These are phyloP conservation scores for Tritrichomonas foetus DNA, from an alignment of 208 protist species.

Conservation along the genomic window DNA sequence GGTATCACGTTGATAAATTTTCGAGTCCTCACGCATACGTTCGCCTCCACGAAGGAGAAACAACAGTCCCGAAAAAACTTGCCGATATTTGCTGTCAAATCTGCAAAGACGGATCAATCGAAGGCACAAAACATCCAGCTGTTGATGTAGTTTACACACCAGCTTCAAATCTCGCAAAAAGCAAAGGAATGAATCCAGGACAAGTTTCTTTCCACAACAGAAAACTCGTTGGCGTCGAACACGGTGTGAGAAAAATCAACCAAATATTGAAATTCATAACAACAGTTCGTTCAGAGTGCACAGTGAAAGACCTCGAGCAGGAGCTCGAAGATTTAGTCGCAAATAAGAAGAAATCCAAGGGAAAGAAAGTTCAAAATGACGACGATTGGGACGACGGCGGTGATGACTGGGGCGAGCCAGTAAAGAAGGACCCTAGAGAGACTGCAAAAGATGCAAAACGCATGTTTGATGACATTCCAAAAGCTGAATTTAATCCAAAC, in stretches of 20 bases:
- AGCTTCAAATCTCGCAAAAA: neutral
- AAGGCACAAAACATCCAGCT: neutral
- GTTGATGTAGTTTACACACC: neutral
- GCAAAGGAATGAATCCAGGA: neutral
- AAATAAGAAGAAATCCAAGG: neutral
- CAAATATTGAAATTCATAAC: neutral
- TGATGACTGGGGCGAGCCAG: neutral
- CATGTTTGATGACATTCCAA: neutral
- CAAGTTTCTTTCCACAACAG: neutral
- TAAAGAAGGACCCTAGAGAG: neutral
- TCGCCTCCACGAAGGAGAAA: neutral
- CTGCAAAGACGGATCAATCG: constrained; percentile 31
- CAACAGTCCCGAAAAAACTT: neutral
- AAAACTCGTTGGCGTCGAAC: too few species aligned
- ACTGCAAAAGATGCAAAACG: neutral
- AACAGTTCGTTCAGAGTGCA: neutral
- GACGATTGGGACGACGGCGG: neutral
- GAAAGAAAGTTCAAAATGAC: neutral
- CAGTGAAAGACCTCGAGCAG: neutral
- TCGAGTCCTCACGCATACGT: constrained; percentile 31
- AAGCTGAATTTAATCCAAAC: neutral
- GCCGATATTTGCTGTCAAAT: constrained; percentile 35
- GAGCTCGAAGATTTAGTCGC: neutral
- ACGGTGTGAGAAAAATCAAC: neutral
- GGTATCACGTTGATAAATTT: constrained; percentile 29